A percentile compares a stretch with the other conserved stretches of the same genome.
Conservation (phyloP, 2,329 filamentous ascomycete species). For the Colletotrichum australisinense region DNA sequence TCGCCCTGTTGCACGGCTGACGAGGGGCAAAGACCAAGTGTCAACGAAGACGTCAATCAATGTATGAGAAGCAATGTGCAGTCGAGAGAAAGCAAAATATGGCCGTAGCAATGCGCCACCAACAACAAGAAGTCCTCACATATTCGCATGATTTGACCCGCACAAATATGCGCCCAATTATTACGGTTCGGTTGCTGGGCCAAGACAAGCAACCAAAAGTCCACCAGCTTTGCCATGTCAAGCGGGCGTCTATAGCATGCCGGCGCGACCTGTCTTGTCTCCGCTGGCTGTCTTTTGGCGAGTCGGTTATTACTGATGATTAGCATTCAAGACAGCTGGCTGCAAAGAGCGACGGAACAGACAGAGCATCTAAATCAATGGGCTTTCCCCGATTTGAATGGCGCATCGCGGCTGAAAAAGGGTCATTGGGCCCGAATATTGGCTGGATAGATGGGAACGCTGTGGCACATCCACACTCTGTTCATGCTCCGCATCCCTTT, state of each 20-base stretch:
- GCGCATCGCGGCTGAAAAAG: neutral
- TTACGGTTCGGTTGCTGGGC: neutral
- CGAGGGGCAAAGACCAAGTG: neutral
- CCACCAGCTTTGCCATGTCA: neutral
- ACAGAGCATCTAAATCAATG: neutral
- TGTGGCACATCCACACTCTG: neutral
- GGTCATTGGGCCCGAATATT: neutral
- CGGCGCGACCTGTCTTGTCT: slow-evolving; percentile 1
- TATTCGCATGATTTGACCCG: neutral
- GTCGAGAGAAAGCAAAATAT: neutral
- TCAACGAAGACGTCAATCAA: slow-evolving; percentile 5
- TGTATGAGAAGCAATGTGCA: neutral
- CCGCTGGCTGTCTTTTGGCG: neutral
- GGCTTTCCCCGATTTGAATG: neutral
- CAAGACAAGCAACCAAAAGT: neutral
- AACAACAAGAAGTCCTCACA: neutral
- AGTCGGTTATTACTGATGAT: neutral
- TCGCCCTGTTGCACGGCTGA: neutral
- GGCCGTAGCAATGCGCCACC: neutral
- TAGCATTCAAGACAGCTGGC: neutral
- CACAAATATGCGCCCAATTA: neutral
- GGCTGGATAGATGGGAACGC: neutral
- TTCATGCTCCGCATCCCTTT: neutral
- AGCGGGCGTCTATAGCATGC: slow-evolving; percentile 1
- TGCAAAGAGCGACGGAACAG: neutral